Conservation (phyloP, 306 rosid species). For the Purshia tridentata region DNA sequence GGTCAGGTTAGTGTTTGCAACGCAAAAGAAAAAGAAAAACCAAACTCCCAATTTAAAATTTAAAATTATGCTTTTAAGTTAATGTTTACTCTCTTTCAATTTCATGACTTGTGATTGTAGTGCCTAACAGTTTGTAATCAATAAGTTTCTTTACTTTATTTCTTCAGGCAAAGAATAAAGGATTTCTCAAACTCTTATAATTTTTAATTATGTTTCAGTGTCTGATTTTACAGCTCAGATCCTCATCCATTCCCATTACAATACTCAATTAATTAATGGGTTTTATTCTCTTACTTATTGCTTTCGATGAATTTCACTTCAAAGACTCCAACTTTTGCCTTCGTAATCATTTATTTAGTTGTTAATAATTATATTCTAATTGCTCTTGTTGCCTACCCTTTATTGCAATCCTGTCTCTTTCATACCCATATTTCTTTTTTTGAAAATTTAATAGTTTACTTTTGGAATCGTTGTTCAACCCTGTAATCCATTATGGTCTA, state of each 20-base stretch:
- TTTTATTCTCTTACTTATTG: not conserved
- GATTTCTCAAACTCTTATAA: conserved; percentile 2
- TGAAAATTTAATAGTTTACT: conserved; percentile 10
- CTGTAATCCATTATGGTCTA: conserved; percentile 38
- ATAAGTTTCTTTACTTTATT: not conserved
- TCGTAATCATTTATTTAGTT: not conserved
- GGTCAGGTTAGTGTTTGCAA: not conserved
- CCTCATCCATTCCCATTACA: conserved; percentile 31
- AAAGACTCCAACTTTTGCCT: conserved; percentile 1
- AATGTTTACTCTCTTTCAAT: not conserved
- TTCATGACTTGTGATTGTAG: conserved; percentile 1
- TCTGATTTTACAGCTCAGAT: conserved; percentile 30
- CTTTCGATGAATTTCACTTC: not conserved
- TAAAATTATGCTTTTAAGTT: not conserved
- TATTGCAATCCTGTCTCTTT: conserved; percentile 39
- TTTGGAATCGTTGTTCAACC: conserved; percentile 35
- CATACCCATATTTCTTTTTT: conserved; percentile 12
- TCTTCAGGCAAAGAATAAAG: conserved; percentile 22
- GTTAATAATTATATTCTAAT: not conserved
- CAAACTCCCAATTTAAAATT: not conserved
- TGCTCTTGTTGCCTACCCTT: conserved; percentile 29
- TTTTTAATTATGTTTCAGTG: not conserved
- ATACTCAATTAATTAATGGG: conserved; percentile 14
- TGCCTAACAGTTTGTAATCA: not conserved
- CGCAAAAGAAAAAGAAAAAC: not conserved